Base-by-base conservation (phyloP, 208 protist genomes). In the Angomonas deanei region DNA sequence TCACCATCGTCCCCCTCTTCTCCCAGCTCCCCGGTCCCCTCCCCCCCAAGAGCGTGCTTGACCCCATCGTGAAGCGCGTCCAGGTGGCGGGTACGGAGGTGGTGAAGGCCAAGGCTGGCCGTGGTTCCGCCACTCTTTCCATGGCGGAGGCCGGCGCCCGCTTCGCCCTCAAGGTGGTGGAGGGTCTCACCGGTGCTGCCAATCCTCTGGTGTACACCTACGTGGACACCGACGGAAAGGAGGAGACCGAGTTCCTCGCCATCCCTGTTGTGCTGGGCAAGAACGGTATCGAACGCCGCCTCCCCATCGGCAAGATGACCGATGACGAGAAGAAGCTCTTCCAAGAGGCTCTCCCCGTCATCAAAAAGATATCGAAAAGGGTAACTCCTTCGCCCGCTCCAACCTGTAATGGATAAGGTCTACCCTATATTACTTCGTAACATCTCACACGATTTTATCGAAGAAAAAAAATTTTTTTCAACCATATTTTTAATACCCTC, bases 121-220 rank as follows among this genome's bases (percentile, higher is more conserved):
- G 80, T 19, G 97, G 97, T n/a, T 97, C 90, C 30, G 96, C 97
- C 30, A 98, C 97, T 27, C 93, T 99, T 34, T 98, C 96, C 57
- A 99, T 99, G 96, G 97, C 96, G 3, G 88, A 92, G 63, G 97
- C 97, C 17, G 88, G 79, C 33, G 76, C 82, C 31, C 82, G 84
- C 49, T 96, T 92, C 47, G 65, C 75, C 50, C 70, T 93, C 57
- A 74, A 74, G 59, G 81, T 91, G 38, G 83, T 91, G 33, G 64
- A 84, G 60, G 89, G 63, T 27, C 56, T 96, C 55, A 83, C 67
- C 54, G 89, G 89, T 38, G 68, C 74, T 36, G 66, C 59, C 42
- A 77, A 78, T 39, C 86, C 86, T 13, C 27, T 82, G 33, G 82
- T 93, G 32, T 96, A 81, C 69, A 70, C 84, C 17, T 92, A 87